Evolutionary conservation across 179 eudicot genomes (phyloP).

Genomic region (Gypsophila paniculata): DNA sequence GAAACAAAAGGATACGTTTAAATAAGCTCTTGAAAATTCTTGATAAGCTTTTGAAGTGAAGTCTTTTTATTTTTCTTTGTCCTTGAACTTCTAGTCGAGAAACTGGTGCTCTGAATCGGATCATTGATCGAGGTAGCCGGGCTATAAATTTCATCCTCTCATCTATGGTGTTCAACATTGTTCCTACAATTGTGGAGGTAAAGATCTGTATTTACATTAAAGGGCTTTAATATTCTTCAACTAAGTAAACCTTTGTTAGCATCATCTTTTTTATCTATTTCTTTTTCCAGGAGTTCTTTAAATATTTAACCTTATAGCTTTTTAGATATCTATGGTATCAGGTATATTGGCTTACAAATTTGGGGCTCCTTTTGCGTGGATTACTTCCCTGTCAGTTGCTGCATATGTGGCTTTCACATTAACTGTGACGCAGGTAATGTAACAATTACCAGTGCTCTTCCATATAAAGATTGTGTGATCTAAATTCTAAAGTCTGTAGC

Average conservation of each 20-base stretch:
- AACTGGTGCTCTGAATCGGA: conserved; percentile 89
- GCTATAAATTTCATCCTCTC: conserved; percentile 93
- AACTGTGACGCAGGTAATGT: conserved; percentile 75
- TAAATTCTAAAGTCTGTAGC: not conserved
- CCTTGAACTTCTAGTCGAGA: conserved; percentile 53
- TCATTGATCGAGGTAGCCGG: conserved; percentile 99
- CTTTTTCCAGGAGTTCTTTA: conserved; percentile 20
- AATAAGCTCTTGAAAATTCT: not conserved
- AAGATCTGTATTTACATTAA: conserved; percentile 18
- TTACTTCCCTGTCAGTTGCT: conserved; percentile 87
- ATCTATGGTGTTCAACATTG: conserved; percentile 90
- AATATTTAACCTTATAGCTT: conserved; percentile 50
- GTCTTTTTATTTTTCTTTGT: conserved; percentile 23
- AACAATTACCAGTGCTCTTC: conserved; percentile 16
- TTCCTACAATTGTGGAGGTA: conserved; percentile 94
- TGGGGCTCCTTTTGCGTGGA: conserved; percentile 94
- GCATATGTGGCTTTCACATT: conserved; percentile 83
- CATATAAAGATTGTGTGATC: conserved; percentile 1
- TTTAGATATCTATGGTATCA: conserved; percentile 94
- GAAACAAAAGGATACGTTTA: not conserved
- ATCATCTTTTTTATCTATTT: not conserved
- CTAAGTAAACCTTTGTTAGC: conserved; percentile 1
- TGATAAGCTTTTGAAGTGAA: conserved; percentile 1
- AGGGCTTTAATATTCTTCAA: not conserved
- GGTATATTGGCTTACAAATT: conserved; percentile 94